phyloP scores from a whole-genome alignment of 2,329 filamentous ascomycete species.

The Fusarium sp. region DNA sequence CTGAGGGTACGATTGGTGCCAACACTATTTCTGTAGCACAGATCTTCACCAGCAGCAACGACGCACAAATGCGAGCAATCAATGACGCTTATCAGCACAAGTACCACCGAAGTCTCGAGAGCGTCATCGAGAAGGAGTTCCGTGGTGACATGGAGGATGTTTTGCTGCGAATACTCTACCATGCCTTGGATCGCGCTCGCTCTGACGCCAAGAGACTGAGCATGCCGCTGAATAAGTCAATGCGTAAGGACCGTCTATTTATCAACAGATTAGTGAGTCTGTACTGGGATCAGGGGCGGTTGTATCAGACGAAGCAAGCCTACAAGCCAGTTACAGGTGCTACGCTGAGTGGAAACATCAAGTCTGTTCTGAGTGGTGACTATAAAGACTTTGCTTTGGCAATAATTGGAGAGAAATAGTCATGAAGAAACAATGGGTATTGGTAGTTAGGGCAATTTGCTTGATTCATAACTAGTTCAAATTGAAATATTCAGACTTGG shows the following conservation, averaged over 20 bases:
- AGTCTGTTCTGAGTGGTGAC: slow-evolving; percentile 45
- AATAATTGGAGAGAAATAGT: slow-evolving; percentile 47
- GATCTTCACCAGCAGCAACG: slow-evolving; percentile 51
- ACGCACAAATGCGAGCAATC: slow-evolving; percentile 49
- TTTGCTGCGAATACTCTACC: slow-evolving; percentile 48
- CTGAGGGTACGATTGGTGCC: slow-evolving; percentile 49
- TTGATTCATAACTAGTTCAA: too few relatives aligned
- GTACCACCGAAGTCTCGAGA: slow-evolving; percentile 51
- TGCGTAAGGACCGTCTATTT: slow-evolving; percentile 49
- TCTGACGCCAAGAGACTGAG: slow-evolving; percentile 46
- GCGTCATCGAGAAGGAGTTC: slow-evolving; percentile 54
- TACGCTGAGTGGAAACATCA: slow-evolving; percentile 53
- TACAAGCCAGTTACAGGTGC: slow-evolving; percentile 70
- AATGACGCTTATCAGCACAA: slow-evolving; percentile 49
- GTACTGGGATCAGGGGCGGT: slow-evolving; percentile 49
- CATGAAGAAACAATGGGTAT: neutral
- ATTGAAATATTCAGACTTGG: too few relatives aligned
- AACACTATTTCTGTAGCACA: slow-evolving; percentile 50
- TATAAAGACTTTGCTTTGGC: slow-evolving; percentile 49
- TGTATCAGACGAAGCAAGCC: slow-evolving; percentile 63
- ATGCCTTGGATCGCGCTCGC: slow-evolving; percentile 40
- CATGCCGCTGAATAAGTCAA: slow-evolving; percentile 43
- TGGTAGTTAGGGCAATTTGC: too few relatives aligned
- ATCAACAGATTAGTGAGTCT: slow-evolving; percentile 50
- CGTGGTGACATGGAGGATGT: slow-evolving; percentile 52